A percentile compares a stretch with the other conserved stretches of the same genome.
Conservation (phyloP, 306 rosid species). For the Castanea crenata region DNA sequence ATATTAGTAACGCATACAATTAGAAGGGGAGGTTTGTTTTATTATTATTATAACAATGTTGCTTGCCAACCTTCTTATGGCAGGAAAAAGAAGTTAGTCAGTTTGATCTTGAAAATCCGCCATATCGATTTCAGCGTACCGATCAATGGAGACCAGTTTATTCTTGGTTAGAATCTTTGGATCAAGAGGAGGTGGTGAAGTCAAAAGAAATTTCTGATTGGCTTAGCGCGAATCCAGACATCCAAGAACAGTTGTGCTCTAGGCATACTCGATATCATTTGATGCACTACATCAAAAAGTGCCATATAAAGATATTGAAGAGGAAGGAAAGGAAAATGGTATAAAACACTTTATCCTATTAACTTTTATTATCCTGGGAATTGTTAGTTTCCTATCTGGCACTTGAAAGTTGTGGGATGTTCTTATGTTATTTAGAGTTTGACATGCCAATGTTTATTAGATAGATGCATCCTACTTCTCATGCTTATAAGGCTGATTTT, state of each 20-base stretch:
- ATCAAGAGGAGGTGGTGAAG: conserved; percentile 78
- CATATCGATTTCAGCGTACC: conserved; percentile 84
- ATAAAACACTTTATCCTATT: neutral
- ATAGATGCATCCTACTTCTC: neutral
- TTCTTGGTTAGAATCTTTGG: conserved; percentile 78
- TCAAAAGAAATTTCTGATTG: conserved; percentile 91
- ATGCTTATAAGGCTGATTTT: neutral
- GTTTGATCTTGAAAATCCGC: conserved; percentile 52
- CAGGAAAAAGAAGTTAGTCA: conserved; percentile 60
- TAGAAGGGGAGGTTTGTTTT: neutral
- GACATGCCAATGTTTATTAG: neutral
- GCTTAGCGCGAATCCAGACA: conserved; percentile 66
- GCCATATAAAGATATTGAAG: conserved; percentile 86
- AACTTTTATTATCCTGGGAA: neutral
- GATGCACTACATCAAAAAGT: conserved; percentile 91
- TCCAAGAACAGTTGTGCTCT: conserved; percentile 79
- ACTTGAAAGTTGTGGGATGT: neutral
- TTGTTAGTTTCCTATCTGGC: neutral
- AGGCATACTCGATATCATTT: conserved; percentile 86
- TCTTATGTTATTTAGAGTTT: conserved; percentile 1
- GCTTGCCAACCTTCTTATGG: conserved; percentile 11
- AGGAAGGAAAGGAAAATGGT: conserved; percentile 87
- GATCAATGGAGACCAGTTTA: conserved; percentile 94
- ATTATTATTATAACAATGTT: neutral
- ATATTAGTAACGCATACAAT: neutral